phyloP scores from a whole-genome alignment of 768 basidiomycete species.

The Strobilomyces confusus region DNA sequence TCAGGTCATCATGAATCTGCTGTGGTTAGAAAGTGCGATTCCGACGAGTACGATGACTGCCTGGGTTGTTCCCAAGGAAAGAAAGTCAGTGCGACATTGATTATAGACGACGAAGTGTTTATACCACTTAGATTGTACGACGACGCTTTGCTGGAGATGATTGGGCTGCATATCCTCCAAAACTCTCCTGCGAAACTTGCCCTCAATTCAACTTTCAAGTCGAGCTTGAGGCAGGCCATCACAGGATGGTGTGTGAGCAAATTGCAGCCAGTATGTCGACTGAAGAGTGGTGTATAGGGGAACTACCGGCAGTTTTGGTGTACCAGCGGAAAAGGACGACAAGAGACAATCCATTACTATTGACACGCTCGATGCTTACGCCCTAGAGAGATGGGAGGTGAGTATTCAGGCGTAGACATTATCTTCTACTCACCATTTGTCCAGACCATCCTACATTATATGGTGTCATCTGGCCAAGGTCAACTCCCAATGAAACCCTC shows the following conservation, averaged over 20 bases:
- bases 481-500: conserved; percentile 73
- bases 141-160: conserved; percentile 57
- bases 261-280: conserved; percentile 1
- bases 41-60: conserved; percentile 62
- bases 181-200: conserved; percentile 56
- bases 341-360: conserved; percentile 51
- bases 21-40: conserved; percentile 83
- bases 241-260: conserved; percentile 70
- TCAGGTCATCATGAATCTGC: conserved; percentile 80
- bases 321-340: conserved; percentile 63
- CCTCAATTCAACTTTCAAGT: conserved; percentile 73
- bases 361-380: conserved; percentile 72
- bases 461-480: conserved; percentile 92
- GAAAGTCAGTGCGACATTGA: conserved; percentile 46
- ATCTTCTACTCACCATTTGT: background rate
- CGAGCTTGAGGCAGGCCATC: conserved; percentile 75
- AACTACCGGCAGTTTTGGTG: conserved; percentile 78
- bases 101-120: background rate
- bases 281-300: conserved; percentile 45
- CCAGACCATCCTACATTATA: conserved; percentile 94
- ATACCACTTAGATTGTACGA: conserved; percentile 59
- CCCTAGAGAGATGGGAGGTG: conserved; percentile 90
- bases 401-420: conserved; percentile 14
- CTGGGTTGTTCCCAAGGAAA: conserved; percentile 74
- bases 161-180: conserved; percentile 66